These are phyloP conservation scores for Phytophthora sansomeana DNA, from an alignment of 352 stramenopile genomes.

Conservation along the genomic window DNA sequence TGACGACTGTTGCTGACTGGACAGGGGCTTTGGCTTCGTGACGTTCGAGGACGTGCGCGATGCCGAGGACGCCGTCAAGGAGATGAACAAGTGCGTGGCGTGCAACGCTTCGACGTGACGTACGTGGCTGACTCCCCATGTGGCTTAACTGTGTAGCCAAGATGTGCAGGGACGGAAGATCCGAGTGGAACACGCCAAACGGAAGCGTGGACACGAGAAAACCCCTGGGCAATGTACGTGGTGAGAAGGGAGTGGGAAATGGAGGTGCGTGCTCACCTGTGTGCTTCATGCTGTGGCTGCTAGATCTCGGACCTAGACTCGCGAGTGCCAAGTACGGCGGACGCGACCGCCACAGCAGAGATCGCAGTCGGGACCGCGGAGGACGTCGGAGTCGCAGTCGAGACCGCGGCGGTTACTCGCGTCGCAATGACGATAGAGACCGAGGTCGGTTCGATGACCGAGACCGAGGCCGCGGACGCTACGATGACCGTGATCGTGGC, in stretches of 20 bases:
- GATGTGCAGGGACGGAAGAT: constrained; percentile 77
- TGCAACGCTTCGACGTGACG: neutral
- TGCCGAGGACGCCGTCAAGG: constrained; percentile 78
- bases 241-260: neutral
- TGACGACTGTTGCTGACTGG: neutral
- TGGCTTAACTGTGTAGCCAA: constrained; percentile 51
- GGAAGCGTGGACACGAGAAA: constrained; percentile 81
- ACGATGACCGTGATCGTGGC: constrained; percentile 63
- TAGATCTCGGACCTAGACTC: constrained; percentile 77
- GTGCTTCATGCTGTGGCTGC: neutral
- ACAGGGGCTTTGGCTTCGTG: constrained; percentile 79
- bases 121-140: neutral
- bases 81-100: constrained; percentile 74
- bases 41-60: constrained; percentile 83
- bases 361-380: constrained; percentile 56
- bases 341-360: constrained; percentile 46
- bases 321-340: constrained; percentile 81
- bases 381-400: constrained; percentile 57
- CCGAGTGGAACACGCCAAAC: constrained; percentile 84
- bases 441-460: constrained; percentile 55
- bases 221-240: constrained; percentile 85
- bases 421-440: constrained; percentile 58
- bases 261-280: neutral
- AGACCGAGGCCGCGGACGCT: constrained; percentile 56
- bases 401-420: constrained; percentile 49